Evolutionary conservation across 176 grass and related monocot species (phyloP), one percentile per base, ranked within the genome.

Genomic region (Urochloa ruziziensis): DNA sequence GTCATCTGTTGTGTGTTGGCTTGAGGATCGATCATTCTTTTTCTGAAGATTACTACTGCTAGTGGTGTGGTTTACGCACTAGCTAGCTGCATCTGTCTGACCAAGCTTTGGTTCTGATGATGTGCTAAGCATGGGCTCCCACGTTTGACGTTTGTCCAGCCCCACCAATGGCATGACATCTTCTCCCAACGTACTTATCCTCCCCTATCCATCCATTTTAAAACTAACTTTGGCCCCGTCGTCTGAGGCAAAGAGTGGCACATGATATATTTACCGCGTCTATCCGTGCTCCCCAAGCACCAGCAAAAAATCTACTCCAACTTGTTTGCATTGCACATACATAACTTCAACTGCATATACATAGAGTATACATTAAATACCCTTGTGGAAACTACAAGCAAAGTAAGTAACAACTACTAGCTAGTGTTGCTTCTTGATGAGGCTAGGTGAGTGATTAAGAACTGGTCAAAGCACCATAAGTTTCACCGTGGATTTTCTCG

Each of bases 211-310:
- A 5, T 72, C 74, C 4, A 78, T 3, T 67, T 88, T 58, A 37
- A 58, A 70, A 61, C 0, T 2, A 12, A 21, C 49, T 47, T 7
- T 46, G 29, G 6, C 37, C 8, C 44, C 44, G 27, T 86, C 67
- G 25, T n/a, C n/a, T n/a, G n/a, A n/a, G 32, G 28, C 70, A 40
- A 47, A 25, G 25, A n/a, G 75, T 72, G 46, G 18, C 46, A 36
- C 67, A 24, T 30, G 54, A 10, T 61, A 28, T n/a, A 39, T 75
- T 69, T 86, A 86, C 85, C 47, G 18, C 36, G 69, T 81, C 77
- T 72, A 56, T 1, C 29, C 72, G 39, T 86, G 73, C 36, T 53
- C 65, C 88, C 78, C 64, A 90, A 86, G 83, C 29, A 82, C 47
- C 72, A 80, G 36, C 67, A 64, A 72, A 51, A 77, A 56, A 61